Evolutionary conservation across 768 basidiomycete genomes (phyloP), one percentile per base, ranked within the genome.

Genomic region (Tylopilus plumbeoviolaceoides): DNA sequence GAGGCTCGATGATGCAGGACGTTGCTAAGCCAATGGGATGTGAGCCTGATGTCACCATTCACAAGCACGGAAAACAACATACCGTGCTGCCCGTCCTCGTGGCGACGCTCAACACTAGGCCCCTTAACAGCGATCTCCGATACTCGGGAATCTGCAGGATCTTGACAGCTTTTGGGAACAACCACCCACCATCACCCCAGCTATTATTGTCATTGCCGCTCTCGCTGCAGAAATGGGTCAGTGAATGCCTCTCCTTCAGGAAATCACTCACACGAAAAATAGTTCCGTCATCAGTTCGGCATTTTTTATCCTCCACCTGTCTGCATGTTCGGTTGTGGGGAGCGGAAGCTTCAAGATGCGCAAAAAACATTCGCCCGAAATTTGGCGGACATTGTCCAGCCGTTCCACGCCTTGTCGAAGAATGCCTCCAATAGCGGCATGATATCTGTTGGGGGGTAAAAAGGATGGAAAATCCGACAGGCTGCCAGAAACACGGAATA

Each of bases 321-420:
- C 67, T 27, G 73, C 63, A 48, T 72, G 65, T 38, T 61, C 62
- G 18, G 75, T 67, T 17, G 63, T 59, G 38, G 83, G 85, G 12
- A 73, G 67, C 8, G 75, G 69, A 27, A 79, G 65, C 21, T 66
- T 61, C 44, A 91, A 61, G 27, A 93, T 67, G 52, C 67, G 67
- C 49, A 75, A 41, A 56, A 93, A 74, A 57, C 80, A 76, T 55
- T 75, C 72, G 1, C 91, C 91, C 9, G 91, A 89, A 46, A 81
- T 83, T 53, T 87, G 88, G 42, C 95, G 80, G 45, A 98, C 90
- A 63, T 87, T 92, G 65, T 97, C 94, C 17, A 98, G 78, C 61
- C 92, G 78, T 69, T 98, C 95, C 27, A 90, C 83, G 5, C 90
- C 89, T 64, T 95, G 93, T 71, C 92, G 95, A 51, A 95, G 74